Evolutionary conservation across 2,329 filamentous ascomycete species (phyloP), one percentile per base, ranked within the genome.

Genomic region (Trichophyton mentagrophytes): DNA sequence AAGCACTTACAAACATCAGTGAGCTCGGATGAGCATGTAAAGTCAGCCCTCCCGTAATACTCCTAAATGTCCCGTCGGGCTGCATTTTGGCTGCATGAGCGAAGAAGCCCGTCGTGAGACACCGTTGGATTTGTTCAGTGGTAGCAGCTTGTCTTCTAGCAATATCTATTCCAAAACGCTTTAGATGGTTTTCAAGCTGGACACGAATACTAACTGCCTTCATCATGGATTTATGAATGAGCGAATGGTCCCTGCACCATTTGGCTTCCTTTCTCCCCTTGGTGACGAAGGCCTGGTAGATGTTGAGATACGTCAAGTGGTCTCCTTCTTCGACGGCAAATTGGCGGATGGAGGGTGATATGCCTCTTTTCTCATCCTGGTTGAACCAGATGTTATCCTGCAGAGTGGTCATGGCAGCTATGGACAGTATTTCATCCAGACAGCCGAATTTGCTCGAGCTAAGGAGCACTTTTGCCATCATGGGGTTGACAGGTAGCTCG

Each of bases 281-380:
- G 1, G 86, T 89, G 57, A 92, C 78, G 69, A 97, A 97, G 0
- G 89, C 84, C 69, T 91, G 87, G 70, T 93, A 97, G n/a, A 91
- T 88, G 68, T 99, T 97, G 46, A 96, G 80, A 9, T 96, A 81
- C 0, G 91, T 96, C 25, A 97, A 75, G 68, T 97, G 92, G 67
- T 99, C 93, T 0, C 93, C 93, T 76, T 97, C 91, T 63, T 95
- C 89, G 5, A 86, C 91, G 0, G 92, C 89, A 69, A 97, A 97
- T 68, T 87, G 89, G 56, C 89, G 82, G 55, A 88, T 81, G 30
- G 85, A 83, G 20, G 81, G 85, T 69, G 96, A 90, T 70, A 87
- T 83, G 58, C 80, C 78, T 68, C 87, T 90, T 68, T 87, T 88
- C 65, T 89, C 86, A 25, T 91, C 86, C 36, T 87, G 82, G 42